A percentile compares a stretch with the other conserved stretches of the same genome.
These are phyloP conservation scores for Cylindrotheca fusiformis DNA, from an alignment of 108 stramenopile species.

Conservation along the genomic window DNA sequence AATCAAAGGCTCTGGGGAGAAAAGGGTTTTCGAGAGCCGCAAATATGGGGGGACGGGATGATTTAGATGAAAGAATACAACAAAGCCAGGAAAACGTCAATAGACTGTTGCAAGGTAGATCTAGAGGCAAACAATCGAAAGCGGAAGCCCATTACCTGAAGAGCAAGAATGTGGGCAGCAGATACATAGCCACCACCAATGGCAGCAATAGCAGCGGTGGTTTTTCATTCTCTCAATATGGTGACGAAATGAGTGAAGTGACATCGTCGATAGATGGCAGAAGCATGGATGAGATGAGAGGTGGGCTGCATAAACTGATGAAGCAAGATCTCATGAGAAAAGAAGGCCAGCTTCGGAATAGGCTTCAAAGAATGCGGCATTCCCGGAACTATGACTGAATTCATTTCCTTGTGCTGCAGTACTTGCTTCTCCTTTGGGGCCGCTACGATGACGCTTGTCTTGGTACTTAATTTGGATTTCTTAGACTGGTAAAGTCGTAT, in stretches of 20 bases:
- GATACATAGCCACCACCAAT: no score
- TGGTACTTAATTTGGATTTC: neutral
- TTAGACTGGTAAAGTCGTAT: slow-evolving; percentile 47
- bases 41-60: neutral
- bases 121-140: neutral
- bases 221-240: neutral
- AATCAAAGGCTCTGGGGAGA: neutral
- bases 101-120: neutral
- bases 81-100: neutral
- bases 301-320: neutral
- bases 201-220: no score
- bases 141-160: neutral
- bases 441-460: neutral
- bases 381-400: neutral
- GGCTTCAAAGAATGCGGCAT: neutral
- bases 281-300: neutral
- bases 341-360: neutral
- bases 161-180: neutral
- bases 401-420: no score
- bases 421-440: neutral
- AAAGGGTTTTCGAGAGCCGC: neutral
- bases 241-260: neutral
- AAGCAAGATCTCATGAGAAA: neutral
- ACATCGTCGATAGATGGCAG: neutral
- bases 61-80: neutral